A percentile compares a stretch with the other conserved stretches of the same genome.
These are phyloP conservation scores for Fusarium nanum DNA, from an alignment of 2,329 filamentous ascomycete species.

Conservation along the genomic window DNA sequence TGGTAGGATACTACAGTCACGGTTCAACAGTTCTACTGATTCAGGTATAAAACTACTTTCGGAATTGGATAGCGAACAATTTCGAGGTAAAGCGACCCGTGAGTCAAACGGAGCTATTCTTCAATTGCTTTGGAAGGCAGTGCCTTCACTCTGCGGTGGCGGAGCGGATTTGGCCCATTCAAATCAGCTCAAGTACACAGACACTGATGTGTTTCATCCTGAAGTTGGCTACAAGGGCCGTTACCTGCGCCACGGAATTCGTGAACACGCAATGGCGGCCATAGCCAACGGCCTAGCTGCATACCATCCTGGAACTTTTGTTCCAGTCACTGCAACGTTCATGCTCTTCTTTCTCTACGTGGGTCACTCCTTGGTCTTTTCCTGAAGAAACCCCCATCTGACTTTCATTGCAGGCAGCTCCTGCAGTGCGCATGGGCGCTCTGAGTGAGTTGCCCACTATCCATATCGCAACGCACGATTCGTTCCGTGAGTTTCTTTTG, in stretches of 20 bases:
- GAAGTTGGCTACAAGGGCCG: conserved; percentile 31
- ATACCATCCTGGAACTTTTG: neutral
- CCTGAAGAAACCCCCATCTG: neutral
- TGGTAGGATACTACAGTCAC: neutral
- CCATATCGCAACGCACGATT: neutral
- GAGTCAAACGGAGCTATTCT: conserved; percentile 53
- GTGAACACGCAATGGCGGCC: neutral
- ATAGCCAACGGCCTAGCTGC: neutral
- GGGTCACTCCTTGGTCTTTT: neutral
- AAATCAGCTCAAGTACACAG: conserved; percentile 52
- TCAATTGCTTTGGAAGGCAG: conserved; percentile 37
- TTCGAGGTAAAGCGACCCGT: conserved; percentile 45
- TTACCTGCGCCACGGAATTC: neutral
- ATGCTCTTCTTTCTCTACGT: neutral
- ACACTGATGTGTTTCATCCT: conserved; percentile 41
- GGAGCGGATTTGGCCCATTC: conserved; percentile 59
- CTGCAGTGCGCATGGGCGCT: neutral
- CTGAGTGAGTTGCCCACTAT: neutral
- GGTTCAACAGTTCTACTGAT: neutral
- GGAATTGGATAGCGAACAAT: neutral
- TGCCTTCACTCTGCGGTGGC: conserved; percentile 37
- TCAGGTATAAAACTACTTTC: neutral
- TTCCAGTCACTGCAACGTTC: neutral
- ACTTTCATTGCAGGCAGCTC: neutral
- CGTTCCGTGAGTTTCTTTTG: neutral